phyloP scores from a whole-genome alignment of 179 eudicot species.

The Silene noctiflora region DNA sequence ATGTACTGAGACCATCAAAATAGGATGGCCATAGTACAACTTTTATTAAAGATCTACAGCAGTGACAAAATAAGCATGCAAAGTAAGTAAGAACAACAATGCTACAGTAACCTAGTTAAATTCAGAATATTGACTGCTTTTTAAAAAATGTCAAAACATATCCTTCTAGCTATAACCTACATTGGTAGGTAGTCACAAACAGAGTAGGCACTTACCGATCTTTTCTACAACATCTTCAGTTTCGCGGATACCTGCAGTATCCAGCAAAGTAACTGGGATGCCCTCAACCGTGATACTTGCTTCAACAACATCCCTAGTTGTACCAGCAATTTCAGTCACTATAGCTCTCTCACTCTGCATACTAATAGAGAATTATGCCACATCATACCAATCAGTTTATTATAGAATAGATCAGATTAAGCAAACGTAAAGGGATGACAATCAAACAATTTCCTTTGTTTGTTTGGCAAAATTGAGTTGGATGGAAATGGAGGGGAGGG shows the following conservation, averaged over 20 bases:
- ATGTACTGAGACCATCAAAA: too few species aligned
- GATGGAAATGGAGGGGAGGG: too few species aligned
- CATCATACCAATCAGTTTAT: constrained; percentile 33
- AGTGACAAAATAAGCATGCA: too few species aligned
- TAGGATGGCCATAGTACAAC: too few species aligned
- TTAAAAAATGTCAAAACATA: not conserved
- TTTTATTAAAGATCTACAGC: too few species aligned
- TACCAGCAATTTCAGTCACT: constrained; percentile 96
- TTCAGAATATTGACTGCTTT: not conserved
- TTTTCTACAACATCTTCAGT: constrained; percentile 86
- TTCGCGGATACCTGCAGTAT: constrained; percentile 95
- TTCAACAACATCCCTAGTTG: constrained; percentile 91
- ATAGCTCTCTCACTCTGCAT: constrained; percentile 99
- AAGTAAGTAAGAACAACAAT: not conserved
- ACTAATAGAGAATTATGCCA: constrained; percentile 50
- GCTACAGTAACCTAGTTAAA: not conserved
- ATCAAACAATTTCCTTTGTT: not conserved
- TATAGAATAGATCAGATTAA: constrained; percentile 9
- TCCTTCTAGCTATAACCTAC: not conserved
- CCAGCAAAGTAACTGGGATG: constrained; percentile 85
- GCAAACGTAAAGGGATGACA: constrained; percentile 10
- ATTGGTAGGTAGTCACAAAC: not conserved
- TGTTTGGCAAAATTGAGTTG: too few species aligned
- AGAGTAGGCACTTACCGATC: constrained; percentile 53
- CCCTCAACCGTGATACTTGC: constrained; percentile 78